These are phyloP conservation scores for Penstemon eatonii DNA, from an alignment of 257 asterid species.

Conservation along the genomic window DNA sequence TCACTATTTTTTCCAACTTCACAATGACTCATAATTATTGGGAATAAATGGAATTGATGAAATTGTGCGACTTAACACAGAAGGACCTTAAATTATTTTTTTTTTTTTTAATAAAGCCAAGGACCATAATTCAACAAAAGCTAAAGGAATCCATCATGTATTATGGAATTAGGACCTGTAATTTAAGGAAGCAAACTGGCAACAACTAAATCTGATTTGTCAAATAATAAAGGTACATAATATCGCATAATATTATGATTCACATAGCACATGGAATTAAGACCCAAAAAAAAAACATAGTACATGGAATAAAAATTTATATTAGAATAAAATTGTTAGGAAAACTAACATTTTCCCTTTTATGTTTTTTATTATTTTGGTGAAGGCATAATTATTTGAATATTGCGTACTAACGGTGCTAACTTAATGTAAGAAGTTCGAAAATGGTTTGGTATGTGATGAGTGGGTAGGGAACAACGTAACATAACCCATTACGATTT, in stretches of 20 bases:
- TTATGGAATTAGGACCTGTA: slow-evolving; percentile 12
- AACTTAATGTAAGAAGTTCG: neutral
- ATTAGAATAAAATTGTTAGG: neutral
- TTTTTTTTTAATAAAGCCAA: too few relatives aligned
- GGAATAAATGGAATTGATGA: slow-evolving; percentile 9
- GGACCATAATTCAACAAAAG: slow-evolving; percentile 29
- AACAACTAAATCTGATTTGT: slow-evolving; percentile 38
- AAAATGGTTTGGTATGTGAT: neutral
- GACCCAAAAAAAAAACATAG: neutral
- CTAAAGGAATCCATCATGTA: slow-evolving; percentile 30
- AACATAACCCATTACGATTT: neutral
- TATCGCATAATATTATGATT: neutral
- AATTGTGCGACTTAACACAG: slow-evolving; percentile 17
- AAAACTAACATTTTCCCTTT: neutral
- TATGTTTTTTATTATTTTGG: neutral
- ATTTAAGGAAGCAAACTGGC: slow-evolving; percentile 33
- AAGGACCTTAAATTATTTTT: slow-evolving; percentile 23
- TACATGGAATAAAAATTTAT: neutral
- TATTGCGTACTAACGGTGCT: neutral
- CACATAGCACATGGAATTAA: neutral
- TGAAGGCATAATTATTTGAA: neutral
- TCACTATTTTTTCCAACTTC: too few relatives aligned
- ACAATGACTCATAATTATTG: slow-evolving; percentile 19
- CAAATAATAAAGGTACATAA: neutral
- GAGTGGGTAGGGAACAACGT: neutral